Evolutionary conservation across 352 stramenopile genomes (phyloP).

Genomic region (Phytopythium delawarense): DNA sequence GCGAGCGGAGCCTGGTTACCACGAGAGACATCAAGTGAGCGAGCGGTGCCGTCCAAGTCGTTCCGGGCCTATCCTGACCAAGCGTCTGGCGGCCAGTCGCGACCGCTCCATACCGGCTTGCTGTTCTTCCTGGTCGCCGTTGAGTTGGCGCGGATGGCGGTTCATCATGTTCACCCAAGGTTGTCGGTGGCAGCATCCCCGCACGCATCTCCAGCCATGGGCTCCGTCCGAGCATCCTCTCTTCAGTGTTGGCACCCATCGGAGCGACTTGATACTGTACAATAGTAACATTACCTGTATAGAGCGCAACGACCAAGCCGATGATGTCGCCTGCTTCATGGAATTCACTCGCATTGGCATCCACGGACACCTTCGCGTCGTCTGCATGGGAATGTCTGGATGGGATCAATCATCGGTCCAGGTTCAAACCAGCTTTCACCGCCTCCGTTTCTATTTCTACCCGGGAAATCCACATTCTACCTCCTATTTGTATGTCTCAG

Average conservation of each 20-base stretch:
- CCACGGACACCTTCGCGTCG: neutral
- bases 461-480: neutral
- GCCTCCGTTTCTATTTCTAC: neutral
- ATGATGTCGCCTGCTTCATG: too few species aligned
- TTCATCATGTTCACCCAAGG: neutral
- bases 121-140: neutral
- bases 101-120: neutral
- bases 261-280: neutral
- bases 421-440: neutral
- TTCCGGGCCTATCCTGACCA: neutral
- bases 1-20: slow-evolving; percentile 2
- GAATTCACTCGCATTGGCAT: too few species aligned
- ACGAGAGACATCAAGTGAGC: slow-evolving; percentile 1
- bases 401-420: neutral
- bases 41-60: neutral
- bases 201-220: neutral
- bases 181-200: neutral
- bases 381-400: too few species aligned
- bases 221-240: neutral
- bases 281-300: neutral
- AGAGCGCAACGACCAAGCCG: too few species aligned
- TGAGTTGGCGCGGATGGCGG: neutral
- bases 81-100: neutral
- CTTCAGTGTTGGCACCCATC: neutral
- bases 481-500: neutral